Evolutionary conservation across 495 filamentous ascomycete genomes (phyloP).

Genomic region (Penicillium fimorum): DNA sequence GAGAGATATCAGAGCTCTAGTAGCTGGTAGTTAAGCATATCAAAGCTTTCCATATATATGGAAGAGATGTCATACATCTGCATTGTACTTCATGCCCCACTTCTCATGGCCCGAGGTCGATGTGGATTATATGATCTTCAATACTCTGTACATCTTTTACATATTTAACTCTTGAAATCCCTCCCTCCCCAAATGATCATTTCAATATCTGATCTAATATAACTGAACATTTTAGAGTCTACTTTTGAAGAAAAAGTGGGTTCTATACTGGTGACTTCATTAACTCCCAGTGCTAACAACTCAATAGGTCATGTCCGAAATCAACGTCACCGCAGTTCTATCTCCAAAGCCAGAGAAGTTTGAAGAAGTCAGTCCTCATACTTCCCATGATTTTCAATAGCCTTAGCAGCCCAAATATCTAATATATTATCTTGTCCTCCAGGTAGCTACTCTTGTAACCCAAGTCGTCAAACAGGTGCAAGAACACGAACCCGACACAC

Average conservation of each 20-base stretch:
- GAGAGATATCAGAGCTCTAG: neutral
- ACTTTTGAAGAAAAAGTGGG: neutral
- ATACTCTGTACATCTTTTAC: neutral
- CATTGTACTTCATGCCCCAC: slow-evolving; percentile 3
- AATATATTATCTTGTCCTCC: neutral
- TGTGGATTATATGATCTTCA: slow-evolving; percentile 12
- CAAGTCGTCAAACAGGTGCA: slow-evolving; percentile 31
- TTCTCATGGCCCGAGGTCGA: slow-evolving; percentile 13
- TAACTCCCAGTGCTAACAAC: neutral
- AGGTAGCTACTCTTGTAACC: slow-evolving; percentile 27
- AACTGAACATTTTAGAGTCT: neutral
- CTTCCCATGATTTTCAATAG: neutral
- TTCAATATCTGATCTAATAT: neutral
- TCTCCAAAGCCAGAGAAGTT: slow-evolving; percentile 35
- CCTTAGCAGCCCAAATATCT: neutral
- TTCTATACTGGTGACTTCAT: neutral
- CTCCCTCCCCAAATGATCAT: too few relatives aligned
- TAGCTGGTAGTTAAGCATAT: neutral
- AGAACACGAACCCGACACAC: slow-evolving; percentile 34
- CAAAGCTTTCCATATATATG: neutral
- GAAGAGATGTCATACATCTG: neutral
- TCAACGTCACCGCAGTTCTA: slow-evolving; percentile 33
- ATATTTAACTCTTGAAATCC: neutral
- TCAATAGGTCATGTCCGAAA: slow-evolving; percentile 21
- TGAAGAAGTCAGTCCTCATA: slow-evolving; percentile 24